phyloP scores from a whole-genome alignment of 2,329 filamentous ascomycete species.

The Venturia aucupariae region DNA sequence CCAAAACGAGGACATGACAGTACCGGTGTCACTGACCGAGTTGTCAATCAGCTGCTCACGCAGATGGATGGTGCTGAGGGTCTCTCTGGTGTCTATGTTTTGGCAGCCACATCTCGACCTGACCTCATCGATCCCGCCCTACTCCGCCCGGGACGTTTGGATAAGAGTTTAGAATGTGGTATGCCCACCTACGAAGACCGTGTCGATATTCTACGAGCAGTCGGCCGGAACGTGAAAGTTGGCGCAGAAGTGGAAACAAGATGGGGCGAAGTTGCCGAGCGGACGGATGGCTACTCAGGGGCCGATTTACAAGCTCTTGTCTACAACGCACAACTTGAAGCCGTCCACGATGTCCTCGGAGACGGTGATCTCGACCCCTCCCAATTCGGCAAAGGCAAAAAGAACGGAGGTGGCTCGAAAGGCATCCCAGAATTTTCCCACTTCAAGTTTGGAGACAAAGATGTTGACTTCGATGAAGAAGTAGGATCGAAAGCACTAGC shows the following conservation, averaged over 20 bases:
- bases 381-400: slow-evolving; percentile 23
- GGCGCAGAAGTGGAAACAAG: slow-evolving; percentile 41
- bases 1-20: slow-evolving; percentile 95
- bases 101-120: slow-evolving; percentile 86
- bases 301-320: slow-evolving; percentile 91
- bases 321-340: slow-evolving; percentile 93
- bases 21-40: slow-evolving; percentile 95
- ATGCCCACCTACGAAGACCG: slow-evolving; percentile 74
- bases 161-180: slow-evolving; percentile 88
- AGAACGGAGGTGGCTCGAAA: slow-evolving; percentile 6
- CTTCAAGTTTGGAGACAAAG: slow-evolving; percentile 65
- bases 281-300: slow-evolving; percentile 84
- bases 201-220: slow-evolving; percentile 75
- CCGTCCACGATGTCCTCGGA: slow-evolving; percentile 84
- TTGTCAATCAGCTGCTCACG: slow-evolving; percentile 95
- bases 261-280: slow-evolving; percentile 49
- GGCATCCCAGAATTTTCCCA: slow-evolving; percentile 48
- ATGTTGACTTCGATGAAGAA: slow-evolving; percentile 28
- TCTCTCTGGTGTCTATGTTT: slow-evolving; percentile 85
- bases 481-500: slow-evolving; percentile 48
- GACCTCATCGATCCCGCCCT: slow-evolving; percentile 94
- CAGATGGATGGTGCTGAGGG: slow-evolving; percentile 99
- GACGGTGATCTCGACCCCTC: slow-evolving; percentile 40
- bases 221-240: slow-evolving; percentile 53
- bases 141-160: slow-evolving; percentile 79